Base-by-base conservation (phyloP, 192 early-diverging fungal genomes). In the Ambispora gerdemannii region DNA sequence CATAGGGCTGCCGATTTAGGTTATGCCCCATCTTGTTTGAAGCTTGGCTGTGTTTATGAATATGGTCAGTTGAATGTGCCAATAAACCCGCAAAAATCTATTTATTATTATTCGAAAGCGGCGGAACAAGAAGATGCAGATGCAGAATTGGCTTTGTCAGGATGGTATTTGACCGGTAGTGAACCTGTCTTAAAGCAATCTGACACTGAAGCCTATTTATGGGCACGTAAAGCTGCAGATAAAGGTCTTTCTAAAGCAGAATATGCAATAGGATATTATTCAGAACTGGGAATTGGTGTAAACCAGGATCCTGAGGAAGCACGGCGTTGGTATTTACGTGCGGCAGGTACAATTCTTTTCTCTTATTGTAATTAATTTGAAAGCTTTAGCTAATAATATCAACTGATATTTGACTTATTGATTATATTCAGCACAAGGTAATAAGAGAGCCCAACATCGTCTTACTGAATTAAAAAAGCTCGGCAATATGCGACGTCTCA, bases 101-200 rank as follows among this genome's bases (percentile, higher is more conserved):
- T 99, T 73, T 92, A 90, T 2, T 99, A 95, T 94, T 99, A 98
- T 84, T 91, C 94, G 24, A 82, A 85, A 7, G 93, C 96, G 0
- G 97, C 96, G 4, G 91, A 95, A 72, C 91, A 95, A 74, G 87
- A 89, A 27, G 89, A 99, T 71, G 78, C 88, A 2, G 95, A 98
- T 28, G 90, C 93, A 2, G 95, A 95, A 74, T 80, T 99, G 33
- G 94, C 93, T 19, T 81, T 99, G 4, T 95, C 96, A 0, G 97
- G 95, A 3, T 99, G 97, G 97, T 99, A 98, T 73, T 81, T 99
- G 74, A 97, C 96, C 0, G 95, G 94, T 30, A 88, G 92, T 4
- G 95, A 98, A 65, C 90, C 88, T 13, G 86, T 95, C 10, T 75
- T 99, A 74, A 84, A 84, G 65, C 95, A 95, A 79, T 93, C 84